A percentile compares a stretch with the other conserved stretches of the same genome.
phyloP scores from a whole-genome alignment of 441 rosid genomes.

The Theobroma grandiflorum region DNA sequence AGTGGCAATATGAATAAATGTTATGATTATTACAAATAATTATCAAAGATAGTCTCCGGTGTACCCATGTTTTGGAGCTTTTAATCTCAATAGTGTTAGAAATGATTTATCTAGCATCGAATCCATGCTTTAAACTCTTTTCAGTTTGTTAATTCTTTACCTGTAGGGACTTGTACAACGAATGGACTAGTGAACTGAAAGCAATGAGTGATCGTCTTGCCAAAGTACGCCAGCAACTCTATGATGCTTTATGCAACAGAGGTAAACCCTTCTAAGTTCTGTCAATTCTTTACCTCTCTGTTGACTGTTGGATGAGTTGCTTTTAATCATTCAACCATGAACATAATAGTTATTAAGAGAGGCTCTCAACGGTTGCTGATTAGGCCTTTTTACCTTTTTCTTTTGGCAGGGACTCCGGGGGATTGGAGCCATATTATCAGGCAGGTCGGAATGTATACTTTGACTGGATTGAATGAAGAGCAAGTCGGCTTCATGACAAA shows the following conservation, averaged over 20 bases:
- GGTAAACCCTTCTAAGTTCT: conserved; percentile 43
- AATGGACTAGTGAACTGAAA: conserved; percentile 91
- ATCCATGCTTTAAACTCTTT: not conserved
- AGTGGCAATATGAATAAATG: not conserved
- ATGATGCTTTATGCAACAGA: conserved; percentile 67
- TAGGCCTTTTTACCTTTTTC: not conserved
- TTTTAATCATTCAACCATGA: not conserved
- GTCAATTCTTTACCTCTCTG: not conserved
- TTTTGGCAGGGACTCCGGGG: conserved; percentile 85
- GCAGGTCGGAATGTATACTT: conserved; percentile 97
- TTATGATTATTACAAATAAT: not conserved
- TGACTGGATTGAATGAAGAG: conserved; percentile 81
- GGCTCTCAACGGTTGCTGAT: not conserved
- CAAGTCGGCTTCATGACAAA: conserved; percentile 85
- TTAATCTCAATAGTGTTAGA: not conserved
- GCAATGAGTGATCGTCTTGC: conserved; percentile 96
- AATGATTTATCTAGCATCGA: not conserved
- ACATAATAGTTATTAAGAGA: not conserved
- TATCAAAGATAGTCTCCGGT: not conserved
- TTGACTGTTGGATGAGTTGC: conserved; percentile 14
- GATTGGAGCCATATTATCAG: conserved; percentile 95
- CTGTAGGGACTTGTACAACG: conserved; percentile 68
- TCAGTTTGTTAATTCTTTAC: conserved; percentile 8
- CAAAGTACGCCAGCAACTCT: conserved; percentile 84
- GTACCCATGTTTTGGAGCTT: not conserved